A percentile compares a stretch with the other conserved stretches of the same genome.
phyloP scores from a whole-genome alignment of 148 eudicot species.

The Hydrangea macrophylla region DNA sequence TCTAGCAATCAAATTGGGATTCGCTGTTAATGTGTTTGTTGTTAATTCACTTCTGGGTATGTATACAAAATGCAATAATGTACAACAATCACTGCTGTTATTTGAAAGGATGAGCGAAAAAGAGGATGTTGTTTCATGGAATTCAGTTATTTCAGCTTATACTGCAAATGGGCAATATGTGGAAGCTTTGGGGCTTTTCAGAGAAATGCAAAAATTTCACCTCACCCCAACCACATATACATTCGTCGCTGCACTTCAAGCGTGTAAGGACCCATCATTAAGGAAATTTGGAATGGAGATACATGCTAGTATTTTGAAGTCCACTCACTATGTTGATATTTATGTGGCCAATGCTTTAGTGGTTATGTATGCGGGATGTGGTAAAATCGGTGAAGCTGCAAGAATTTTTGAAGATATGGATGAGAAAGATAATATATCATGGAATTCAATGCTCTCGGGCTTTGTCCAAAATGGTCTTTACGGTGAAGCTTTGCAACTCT shows the following conservation, averaged over 20 bases:
- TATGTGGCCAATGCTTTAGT: conserved; percentile 81
- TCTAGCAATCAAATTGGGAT: conserved; percentile 50
- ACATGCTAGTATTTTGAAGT: conserved; percentile 62
- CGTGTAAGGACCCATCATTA: conserved; percentile 45
- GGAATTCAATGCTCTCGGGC: conserved; percentile 80
- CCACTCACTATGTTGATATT: conserved; percentile 35
- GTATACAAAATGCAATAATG: conserved; percentile 62
- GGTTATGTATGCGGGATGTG: conserved; percentile 65
- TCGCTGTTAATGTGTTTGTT: conserved; percentile 52
- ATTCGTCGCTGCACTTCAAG: conserved; percentile 63
- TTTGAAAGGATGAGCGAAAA: conserved; percentile 43
- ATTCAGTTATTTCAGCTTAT: conserved; percentile 65
- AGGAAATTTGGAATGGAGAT: conserved; percentile 55
- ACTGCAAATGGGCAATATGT: conserved; percentile 32
- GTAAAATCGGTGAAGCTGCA: conserved; percentile 60
- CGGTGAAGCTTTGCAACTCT: conserved; percentile 44
- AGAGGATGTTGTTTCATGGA: conserved; percentile 78
- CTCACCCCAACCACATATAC: conserved; percentile 66
- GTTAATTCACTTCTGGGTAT: conserved; percentile 66
- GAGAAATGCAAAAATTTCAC: conserved; percentile 50
- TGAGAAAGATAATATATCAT: conserved; percentile 57
- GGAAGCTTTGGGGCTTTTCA: conserved; percentile 52
- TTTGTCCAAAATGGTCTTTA: conserved; percentile 61
- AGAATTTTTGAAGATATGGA: conserved; percentile 39
- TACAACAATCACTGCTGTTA: conserved; percentile 36